Base-by-base conservation (phyloP, 768 basidiomycete genomes). In the Pisolithus albus region DNA sequence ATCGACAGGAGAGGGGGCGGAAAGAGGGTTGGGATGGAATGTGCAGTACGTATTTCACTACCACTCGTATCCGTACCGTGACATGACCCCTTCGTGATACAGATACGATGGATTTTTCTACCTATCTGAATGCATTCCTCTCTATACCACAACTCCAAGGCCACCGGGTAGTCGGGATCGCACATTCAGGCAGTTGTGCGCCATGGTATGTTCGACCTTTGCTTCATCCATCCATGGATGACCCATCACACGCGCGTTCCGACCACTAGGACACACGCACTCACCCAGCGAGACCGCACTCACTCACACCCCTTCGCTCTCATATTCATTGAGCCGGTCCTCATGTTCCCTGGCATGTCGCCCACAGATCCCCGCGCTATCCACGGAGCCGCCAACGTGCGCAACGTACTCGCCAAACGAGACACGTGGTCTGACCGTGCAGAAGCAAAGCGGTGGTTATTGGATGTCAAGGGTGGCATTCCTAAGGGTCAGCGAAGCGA, bases 361-460 rank as follows among this genome's bases (percentile, higher is more conserved):
- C 56, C 67, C 3, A 54, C 54, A 2, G 65, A 67, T 36, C 58
- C 58, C 3, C 66, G 66, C 19, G 52, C 49, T 5, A 51, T 65
- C 19, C 66, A 61, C n/a, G 67, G 66, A 2, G 62, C 63, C 4
- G 58, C 67, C 41, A 67, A 67, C 32, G 63, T 69, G 15, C 62
- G 62, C 2, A 63, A 59, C 5, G 65, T 61, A 5, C 55, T 52
- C 5, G 47, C 51, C 8, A 67, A 64, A 49, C 66, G 59, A 2
- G 63, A 69, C 18, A 52, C 11, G 3, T 67, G 66, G 66, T 2
- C 50, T 7, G 59, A 57, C 10, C 67, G 63, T 1, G 46, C 57
- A 16, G 61, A 56, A 1, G 52, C 60, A 4, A 44, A 23, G 37
- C 56, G 38, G 0, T 69, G 64, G 64, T 43, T 65, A 3, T 0